A percentile compares a stretch with the other conserved stretches of the same genome.
Conservation (phyloP, 768 basidiomycete species). For the Leccinum incarnatum region DNA sequence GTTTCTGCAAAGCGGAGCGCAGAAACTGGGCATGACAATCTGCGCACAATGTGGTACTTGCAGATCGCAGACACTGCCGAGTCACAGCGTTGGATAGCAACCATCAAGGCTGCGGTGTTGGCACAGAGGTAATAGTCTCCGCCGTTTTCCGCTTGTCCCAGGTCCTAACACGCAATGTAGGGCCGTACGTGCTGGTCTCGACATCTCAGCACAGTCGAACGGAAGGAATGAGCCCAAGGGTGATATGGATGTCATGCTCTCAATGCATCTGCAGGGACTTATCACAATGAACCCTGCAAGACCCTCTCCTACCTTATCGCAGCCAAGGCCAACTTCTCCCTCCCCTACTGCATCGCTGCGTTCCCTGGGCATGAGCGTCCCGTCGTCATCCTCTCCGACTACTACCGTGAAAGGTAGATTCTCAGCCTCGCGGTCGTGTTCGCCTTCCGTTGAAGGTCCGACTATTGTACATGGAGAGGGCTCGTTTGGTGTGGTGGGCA, state of each 20-base stretch:
- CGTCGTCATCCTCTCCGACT: slow-evolving; percentile 18
- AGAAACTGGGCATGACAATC: slow-evolving; percentile 7
- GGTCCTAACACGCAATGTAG: slow-evolving; percentile 33
- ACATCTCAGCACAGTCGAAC: slow-evolving; percentile 40
- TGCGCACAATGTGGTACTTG: slow-evolving; percentile 50
- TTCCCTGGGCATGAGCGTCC: slow-evolving; percentile 21
- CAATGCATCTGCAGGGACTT: slow-evolving; percentile 69
- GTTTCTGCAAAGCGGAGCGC: slow-evolving; percentile 42
- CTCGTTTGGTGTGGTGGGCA: slow-evolving; percentile 56
- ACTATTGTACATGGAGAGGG: slow-evolving; percentile 44
- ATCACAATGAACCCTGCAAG: slow-evolving; percentile 31
- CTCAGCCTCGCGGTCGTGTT: slow-evolving; percentile 26
- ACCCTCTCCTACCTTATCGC: slow-evolving; percentile 10
- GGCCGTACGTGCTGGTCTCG: slow-evolving; percentile 66
- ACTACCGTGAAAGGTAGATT: slow-evolving; percentile 22
- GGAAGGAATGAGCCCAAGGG: slow-evolving; percentile 63
- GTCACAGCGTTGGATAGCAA: slow-evolving; percentile 73
- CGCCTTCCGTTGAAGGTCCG: slow-evolving; percentile 42
- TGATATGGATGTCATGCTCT: slow-evolving; percentile 82
- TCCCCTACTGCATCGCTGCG: slow-evolving; percentile 30
- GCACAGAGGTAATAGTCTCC: slow-evolving; percentile 53
- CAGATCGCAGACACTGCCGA: slow-evolving; percentile 60
- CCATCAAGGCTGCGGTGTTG: slow-evolving; percentile 70
- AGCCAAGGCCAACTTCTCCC: slow-evolving; percentile 23
- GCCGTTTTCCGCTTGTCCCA: background rate